Base-by-base conservation (phyloP, 441 rosid genomes). In the Adansonia gregorii region DNA sequence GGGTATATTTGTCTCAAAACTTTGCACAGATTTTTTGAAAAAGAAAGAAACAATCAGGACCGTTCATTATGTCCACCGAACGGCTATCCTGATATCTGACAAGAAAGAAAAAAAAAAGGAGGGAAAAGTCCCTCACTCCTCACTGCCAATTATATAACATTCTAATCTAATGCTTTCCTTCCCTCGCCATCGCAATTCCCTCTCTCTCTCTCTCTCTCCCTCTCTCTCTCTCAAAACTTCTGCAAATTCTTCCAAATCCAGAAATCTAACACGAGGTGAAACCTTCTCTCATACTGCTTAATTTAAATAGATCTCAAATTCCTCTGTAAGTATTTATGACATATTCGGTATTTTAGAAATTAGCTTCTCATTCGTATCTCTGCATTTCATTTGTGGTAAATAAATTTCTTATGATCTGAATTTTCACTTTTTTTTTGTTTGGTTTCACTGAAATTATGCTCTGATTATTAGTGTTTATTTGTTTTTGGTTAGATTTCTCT, bases 1-100 rank as follows among this genome's bases (percentile, higher is more conserved):
- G 74, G 74, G 59, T 27, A 49, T 49, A 70, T 70, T 51, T 52
- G 74, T 51, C 61, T 4, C n/a, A 70, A 70, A 70, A 20, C 10
- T 20, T 69, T 8, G n/a, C 2, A 46, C 72, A 10, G 54, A 9
- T 9, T 45, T 67, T 67, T 68, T 1, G 14, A 63, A 24, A 6
- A 24, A 51, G 27, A 63, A 31, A 27, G 10, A 14, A 63, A 14
- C 45, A 49, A 70, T 70, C 46, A 7, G 14, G 22, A 70, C 74
- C 24, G 46, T 27, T 39, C 20, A 52, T 51, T 51, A 31, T 31
- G 8, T 70, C 46, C 15, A 68, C 27, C 46, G 14, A 51, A 68
- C 58, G 73, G 73, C 24, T 46, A 27, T 63, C n/a, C 3, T 43
- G 5, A 24, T 24, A 24, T 5, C 41, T 27, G 3, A 61, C 41